A percentile compares a stretch with the other conserved stretches of the same genome.
Evolutionary conservation across 2,329 filamentous ascomycete species (phyloP).

Genomic region (Pyrenochaeta sp.): DNA sequence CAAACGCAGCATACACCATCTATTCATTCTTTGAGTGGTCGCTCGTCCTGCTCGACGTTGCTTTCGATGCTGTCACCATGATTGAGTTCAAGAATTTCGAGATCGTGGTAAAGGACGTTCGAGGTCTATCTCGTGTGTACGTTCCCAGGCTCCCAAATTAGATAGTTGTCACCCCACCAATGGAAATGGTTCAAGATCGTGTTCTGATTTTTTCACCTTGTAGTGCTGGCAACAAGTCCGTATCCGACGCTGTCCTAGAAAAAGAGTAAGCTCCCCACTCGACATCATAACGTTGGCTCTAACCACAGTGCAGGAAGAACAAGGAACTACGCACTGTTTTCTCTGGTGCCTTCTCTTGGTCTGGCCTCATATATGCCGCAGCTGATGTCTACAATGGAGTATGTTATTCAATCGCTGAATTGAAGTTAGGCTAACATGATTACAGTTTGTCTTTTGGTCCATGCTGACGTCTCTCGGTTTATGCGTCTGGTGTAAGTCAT

Average conservation of each 20-base stretch:
- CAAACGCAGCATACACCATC: slow-evolving; percentile 80
- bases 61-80: slow-evolving; percentile 92
- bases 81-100: slow-evolving; percentile 92
- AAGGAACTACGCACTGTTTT: slow-evolving; percentile 76
- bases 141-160: slow-evolving; percentile 95
- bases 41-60: slow-evolving; percentile 92
- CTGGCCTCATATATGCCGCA: slow-evolving; percentile 77
- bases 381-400: slow-evolving; percentile 93
- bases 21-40: slow-evolving; percentile 99
- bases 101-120: slow-evolving; percentile 85
- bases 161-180: slow-evolving; percentile 55
- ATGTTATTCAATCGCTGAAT: slow-evolving; percentile 52
- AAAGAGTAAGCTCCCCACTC: slow-evolving; percentile 70
- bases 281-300: slow-evolving; percentile 15
- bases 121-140: slow-evolving; percentile 96
- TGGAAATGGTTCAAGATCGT: slow-evolving; percentile 42
- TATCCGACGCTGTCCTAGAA: slow-evolving; percentile 62
- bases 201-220: slow-evolving; percentile 44
- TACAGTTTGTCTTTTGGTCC: slow-evolving; percentile 94
- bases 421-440: no score
- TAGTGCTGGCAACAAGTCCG: slow-evolving; percentile 57
- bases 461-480: slow-evolving; percentile 89
- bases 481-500: slow-evolving; percentile 85
- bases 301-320: slow-evolving; percentile 68
- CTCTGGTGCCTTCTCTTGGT: slow-evolving; percentile 74